phyloP scores from a whole-genome alignment of 441 rosid species.

The Gossypium laxum region DNA sequence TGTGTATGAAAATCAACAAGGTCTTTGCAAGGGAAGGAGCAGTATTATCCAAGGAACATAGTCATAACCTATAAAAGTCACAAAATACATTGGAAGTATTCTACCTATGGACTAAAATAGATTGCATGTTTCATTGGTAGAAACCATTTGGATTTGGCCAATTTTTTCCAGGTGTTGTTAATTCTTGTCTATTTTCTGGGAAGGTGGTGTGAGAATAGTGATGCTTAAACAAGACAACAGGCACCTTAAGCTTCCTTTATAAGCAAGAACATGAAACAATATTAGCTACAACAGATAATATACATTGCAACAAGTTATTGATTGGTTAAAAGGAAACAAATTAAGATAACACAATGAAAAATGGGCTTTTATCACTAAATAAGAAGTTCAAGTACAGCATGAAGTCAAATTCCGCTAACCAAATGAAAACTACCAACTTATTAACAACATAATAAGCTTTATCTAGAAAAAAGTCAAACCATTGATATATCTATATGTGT shows the following conservation, averaged over 20 bases:
- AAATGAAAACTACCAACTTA: background rate
- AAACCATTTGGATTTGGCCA: background rate
- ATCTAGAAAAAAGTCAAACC: background rate
- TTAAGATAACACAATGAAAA: background rate
- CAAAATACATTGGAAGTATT: background rate
- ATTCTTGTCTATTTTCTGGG: background rate
- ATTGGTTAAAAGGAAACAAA: background rate
- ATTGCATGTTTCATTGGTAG: background rate
- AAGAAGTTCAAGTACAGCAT: background rate
- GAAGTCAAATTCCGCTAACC: background rate
- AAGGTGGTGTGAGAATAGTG: background rate
- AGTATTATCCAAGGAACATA: background rate
- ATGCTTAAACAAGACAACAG: slow-evolving; percentile 1
- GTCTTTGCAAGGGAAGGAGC: background rate
- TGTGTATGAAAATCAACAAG: background rate
- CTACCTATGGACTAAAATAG: background rate
- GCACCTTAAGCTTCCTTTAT: slow-evolving; percentile 2
- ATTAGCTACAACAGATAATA: background rate
- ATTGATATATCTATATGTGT: background rate
- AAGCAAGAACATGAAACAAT: slow-evolving; percentile 2
- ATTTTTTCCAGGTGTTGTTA: background rate
- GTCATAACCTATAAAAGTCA: background rate
- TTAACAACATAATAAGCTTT: background rate
- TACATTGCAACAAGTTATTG: background rate
- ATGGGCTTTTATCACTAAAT: background rate